Conservation (phyloP, 1,139 yeast genomes). For the Suhomyces guaymorum region DNA sequence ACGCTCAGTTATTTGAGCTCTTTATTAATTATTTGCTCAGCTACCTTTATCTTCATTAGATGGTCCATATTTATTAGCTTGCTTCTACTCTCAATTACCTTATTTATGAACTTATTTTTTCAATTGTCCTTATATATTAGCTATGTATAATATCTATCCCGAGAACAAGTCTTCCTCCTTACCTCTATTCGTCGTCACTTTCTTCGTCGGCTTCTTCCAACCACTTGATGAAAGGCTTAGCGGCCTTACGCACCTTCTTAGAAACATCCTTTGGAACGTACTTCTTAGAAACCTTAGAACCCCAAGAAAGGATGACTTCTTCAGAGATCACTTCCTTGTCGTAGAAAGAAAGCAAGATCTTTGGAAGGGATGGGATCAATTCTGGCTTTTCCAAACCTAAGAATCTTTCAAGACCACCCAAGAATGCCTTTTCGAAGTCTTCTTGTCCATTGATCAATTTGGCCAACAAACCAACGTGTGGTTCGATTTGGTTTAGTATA, state of each 20-base stretch:
- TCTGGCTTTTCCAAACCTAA: slow-evolving; percentile 80
- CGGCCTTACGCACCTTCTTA: slow-evolving; percentile 93
- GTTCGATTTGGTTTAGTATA: slow-evolving; percentile 68
- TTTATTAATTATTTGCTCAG: no score
- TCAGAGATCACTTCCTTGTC: slow-evolving; percentile 83
- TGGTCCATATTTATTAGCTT: no score
- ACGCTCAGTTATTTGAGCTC: no score
- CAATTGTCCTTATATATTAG: no score
- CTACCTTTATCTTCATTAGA: no score
- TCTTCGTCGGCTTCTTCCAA: slow-evolving; percentile 84
- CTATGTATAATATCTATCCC: background rate
- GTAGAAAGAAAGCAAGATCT: slow-evolving; percentile 76
- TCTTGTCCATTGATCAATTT: slow-evolving; percentile 68
- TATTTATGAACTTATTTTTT: no score
- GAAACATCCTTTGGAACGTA: slow-evolving; percentile 90
- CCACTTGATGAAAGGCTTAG: slow-evolving; percentile 95
- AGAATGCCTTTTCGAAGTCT: slow-evolving; percentile 79
- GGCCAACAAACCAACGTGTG: slow-evolving; percentile 78
- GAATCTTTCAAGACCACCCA: slow-evolving; percentile 95
- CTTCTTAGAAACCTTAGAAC: slow-evolving; percentile 88
- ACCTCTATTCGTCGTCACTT: slow-evolving; percentile 58
- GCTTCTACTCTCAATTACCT: no score
- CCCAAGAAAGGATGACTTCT: slow-evolving; percentile 81
- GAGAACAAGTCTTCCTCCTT: background rate
- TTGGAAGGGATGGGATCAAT: slow-evolving; percentile 74